phyloP scores from a whole-genome alignment of 768 basidiomycete genomes.

The Harrya chromipes region DNA sequence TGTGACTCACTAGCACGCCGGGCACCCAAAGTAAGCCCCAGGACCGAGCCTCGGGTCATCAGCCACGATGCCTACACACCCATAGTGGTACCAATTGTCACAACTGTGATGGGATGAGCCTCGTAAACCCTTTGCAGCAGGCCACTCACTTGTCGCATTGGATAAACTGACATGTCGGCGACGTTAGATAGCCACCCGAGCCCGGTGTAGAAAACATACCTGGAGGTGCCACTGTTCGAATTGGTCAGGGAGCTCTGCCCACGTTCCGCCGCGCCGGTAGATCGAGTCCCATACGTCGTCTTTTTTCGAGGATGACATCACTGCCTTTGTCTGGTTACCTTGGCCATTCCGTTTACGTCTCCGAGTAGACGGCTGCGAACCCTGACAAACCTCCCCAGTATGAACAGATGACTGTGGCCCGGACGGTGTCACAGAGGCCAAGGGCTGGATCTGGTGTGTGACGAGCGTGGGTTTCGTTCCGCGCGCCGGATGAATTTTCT shows the following conservation, averaged over 20 bases:
- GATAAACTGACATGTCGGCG: slow-evolving; percentile 23
- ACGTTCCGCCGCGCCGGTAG: background rate
- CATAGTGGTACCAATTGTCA: slow-evolving; percentile 49
- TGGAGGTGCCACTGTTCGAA: slow-evolving; percentile 24
- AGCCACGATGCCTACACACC: slow-evolving; percentile 42
- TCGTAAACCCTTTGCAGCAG: too few relatives aligned
- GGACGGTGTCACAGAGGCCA: background rate
- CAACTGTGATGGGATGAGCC: slow-evolving; percentile 29
- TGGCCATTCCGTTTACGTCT: background rate
- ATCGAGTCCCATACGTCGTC: background rate
- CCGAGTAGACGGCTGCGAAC: background rate
- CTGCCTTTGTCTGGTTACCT: background rate
- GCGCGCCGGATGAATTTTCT: background rate
- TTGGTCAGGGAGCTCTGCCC: slow-evolving; percentile 12
- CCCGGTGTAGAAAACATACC: slow-evolving; percentile 6
- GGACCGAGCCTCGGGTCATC: slow-evolving; percentile 37
- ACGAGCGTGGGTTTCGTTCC: background rate
- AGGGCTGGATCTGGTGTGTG: slow-evolving; percentile 9
- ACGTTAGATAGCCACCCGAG: background rate
- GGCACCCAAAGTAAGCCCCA: slow-evolving; percentile 38
- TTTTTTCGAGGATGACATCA: slow-evolving; percentile 1
- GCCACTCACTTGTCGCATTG: slow-evolving; percentile 34
- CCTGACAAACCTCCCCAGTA: background rate
- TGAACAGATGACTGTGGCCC: background rate
- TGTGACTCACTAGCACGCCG: slow-evolving; percentile 35